These are phyloP conservation scores for Metschnikowia colocasiae DNA, from an alignment of 805 yeast genomes.

Conservation along the genomic window DNA sequence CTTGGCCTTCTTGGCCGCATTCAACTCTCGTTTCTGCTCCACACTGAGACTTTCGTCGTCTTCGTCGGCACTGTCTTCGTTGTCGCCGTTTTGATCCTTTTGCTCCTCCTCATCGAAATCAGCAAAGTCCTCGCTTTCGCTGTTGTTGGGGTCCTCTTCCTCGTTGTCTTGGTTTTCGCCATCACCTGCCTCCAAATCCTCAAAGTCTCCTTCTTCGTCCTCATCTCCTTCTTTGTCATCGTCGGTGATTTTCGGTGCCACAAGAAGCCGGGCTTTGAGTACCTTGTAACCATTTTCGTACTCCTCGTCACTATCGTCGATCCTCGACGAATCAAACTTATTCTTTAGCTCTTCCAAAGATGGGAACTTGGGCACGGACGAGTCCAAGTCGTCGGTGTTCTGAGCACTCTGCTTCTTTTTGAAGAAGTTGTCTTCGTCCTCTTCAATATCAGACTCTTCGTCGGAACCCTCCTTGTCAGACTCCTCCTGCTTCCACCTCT, in stretches of 20 bases:
- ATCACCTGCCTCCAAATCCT: constrained; percentile 30
- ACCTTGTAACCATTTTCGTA: constrained; percentile 39
- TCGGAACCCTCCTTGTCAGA: constrained; percentile 26
- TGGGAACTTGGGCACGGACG: constrained; percentile 35
- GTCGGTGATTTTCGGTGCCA: constrained; percentile 47
- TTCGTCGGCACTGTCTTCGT: constrained; percentile 24
- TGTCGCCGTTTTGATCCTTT: constrained; percentile 26
- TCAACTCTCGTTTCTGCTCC: constrained; percentile 72
- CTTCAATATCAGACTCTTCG: constrained; percentile 36
- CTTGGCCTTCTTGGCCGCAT: constrained; percentile 87
- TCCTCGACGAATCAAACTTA: constrained; percentile 41
- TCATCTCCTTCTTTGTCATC: constrained; percentile 25
- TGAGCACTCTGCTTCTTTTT: constrained; percentile 39
- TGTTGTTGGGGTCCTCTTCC: constrained; percentile 23
- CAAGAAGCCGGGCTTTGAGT: constrained; percentile 48
- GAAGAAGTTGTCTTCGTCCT: constrained; percentile 46
- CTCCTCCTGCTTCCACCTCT: constrained; percentile 60
- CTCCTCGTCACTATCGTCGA: constrained; percentile 31
- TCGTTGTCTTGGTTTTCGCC: constrained; percentile 22
- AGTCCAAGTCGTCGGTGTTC: constrained; percentile 34
- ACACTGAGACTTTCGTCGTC: constrained; percentile 45
- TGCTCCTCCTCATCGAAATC: constrained; percentile 54
- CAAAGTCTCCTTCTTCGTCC: constrained; percentile 34
- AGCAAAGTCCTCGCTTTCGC: constrained; percentile 43
- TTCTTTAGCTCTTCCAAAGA: constrained; percentile 40